Evolutionary conservation across 768 basidiomycete species (phyloP), one percentile per base, ranked within the genome.

Genomic region (Trametes gibbosa): DNA sequence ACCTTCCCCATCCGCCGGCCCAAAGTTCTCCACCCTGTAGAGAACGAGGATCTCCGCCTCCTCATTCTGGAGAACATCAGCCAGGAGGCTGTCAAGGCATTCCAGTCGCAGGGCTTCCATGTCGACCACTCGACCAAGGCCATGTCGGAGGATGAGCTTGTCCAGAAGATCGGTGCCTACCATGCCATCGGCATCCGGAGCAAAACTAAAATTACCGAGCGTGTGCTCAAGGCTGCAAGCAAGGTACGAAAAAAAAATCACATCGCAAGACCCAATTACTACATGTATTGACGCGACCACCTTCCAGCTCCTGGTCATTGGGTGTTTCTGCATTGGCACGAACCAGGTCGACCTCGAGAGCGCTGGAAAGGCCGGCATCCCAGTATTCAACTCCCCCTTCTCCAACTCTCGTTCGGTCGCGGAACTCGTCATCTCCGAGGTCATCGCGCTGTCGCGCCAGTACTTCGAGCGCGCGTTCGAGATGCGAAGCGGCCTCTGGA

Each of bases 381-480:
- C 96, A 27, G 96, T 99, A 55, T 99, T 99, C 82, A 99, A 99
- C 74, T 98, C 97, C 6, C 97, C 97, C 35, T 96, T 95, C 77
- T 95, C 93, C 70, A 98, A 97, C 79, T 98, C 97, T 32, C 92
- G 97, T 66, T 98, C 97, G 0, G 97, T 99, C 54, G 97, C 97
- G 40, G 97, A 99, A 76, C 86, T 99, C 48, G 97, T 99, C 74
- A 85, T 99, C 74, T 81, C 87, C 58, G 97, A 99, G 75, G 81
- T 98, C 68, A 84, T 99, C 68, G 89, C 89, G 3, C 87, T 99
- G 63, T 96, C 96, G 3, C 89, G 97, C 24, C 97, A 99, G 70
- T 84, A 96, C 66, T 86, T 86, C 66, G 91, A 99, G 74, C 89
- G 97, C 56, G 77, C 88, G 23, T 84, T 80, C 65, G 97, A 99